Conservation (phyloP, 441 rosid species). For the Dalechampia spathulata region DNA sequence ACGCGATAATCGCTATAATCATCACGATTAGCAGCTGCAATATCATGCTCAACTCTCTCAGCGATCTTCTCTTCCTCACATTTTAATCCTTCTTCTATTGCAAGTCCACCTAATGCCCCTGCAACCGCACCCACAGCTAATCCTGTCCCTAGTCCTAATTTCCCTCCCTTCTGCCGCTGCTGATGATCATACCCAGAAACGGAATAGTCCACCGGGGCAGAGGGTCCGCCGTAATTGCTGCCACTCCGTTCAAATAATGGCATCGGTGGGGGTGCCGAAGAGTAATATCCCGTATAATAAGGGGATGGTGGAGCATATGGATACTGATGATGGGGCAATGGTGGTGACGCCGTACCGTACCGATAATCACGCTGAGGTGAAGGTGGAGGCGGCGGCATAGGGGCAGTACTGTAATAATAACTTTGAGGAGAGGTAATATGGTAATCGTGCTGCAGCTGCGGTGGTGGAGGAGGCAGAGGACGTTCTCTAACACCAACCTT, state of each 20-base stretch:
- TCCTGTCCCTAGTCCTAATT: slow-evolving; percentile 40
- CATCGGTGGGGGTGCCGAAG: slow-evolving; percentile 19
- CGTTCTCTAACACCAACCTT: slow-evolving; percentile 34
- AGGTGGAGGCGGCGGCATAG: slow-evolving; percentile 19
- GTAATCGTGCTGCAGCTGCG: slow-evolving; percentile 16
- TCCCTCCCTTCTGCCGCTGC: slow-evolving; percentile 23
- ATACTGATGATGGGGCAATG: slow-evolving; percentile 9
- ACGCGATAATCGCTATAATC: slow-evolving; percentile 21
- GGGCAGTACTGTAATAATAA: slow-evolving; percentile 29
- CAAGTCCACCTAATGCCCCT: slow-evolving; percentile 59
- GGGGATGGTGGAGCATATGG: slow-evolving; percentile 16
- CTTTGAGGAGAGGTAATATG: slow-evolving; percentile 15
- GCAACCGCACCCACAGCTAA: slow-evolving; percentile 72
- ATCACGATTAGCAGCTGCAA: slow-evolving; percentile 12
- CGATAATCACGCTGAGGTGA: slow-evolving; percentile 19
- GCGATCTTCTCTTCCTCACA: slow-evolving; percentile 55
- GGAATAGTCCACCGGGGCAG: slow-evolving; percentile 34
- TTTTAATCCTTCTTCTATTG: slow-evolving; percentile 45
- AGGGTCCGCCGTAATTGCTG: slow-evolving; percentile 26
- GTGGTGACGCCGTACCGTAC: slow-evolving; percentile 13
- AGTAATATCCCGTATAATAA: slow-evolving; percentile 24
- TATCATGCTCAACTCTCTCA: slow-evolving; percentile 54
- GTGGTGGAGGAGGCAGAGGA: slow-evolving; percentile 24
- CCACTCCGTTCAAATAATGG: slow-evolving; percentile 22
- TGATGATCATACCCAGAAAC: slow-evolving; percentile 12